Conservation (phyloP, 1,284 basidiomycete species). For the Athelia psychrophila region DNA sequence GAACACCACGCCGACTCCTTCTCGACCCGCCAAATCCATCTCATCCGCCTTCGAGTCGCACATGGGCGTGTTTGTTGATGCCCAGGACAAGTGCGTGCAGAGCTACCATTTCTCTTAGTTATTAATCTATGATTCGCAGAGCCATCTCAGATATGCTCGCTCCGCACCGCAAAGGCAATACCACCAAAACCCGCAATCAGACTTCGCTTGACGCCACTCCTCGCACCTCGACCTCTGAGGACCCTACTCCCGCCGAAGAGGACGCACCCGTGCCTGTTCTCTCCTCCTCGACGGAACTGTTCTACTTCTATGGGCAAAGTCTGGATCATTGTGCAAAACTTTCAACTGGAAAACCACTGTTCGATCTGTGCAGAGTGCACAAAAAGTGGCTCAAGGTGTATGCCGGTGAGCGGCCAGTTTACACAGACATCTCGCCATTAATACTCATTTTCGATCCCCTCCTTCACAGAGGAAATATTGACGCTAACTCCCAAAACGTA, state of each 20-base stretch:
- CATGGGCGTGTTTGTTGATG: constrained; percentile 92
- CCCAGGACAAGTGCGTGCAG: constrained; percentile 90
- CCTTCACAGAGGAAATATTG: constrained; percentile 88
- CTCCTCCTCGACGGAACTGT: constrained; percentile 93
- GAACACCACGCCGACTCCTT: constrained; percentile 42
- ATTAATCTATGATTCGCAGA: constrained; percentile 33
- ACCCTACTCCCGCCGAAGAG: constrained; percentile 41
- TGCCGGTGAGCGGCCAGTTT: constrained; percentile 60
- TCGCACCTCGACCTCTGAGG: constrained; percentile 25
- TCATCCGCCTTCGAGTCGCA: constrained; percentile 90
- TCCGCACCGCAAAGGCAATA: constrained; percentile 50
- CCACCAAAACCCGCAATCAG: constrained; percentile 47
- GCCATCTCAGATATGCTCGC: constrained; percentile 80
- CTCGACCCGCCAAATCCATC: constrained; percentile 61
- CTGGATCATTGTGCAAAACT: constrained; percentile 91
- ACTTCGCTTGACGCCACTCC: constrained; percentile 65
- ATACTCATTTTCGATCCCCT: no score
- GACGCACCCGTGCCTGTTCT: constrained; percentile 68
- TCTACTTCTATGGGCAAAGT: constrained; percentile 96
- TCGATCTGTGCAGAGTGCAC: constrained; percentile 77
- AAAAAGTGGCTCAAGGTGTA: constrained; percentile 95
- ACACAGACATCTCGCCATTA: constrained; percentile 1
- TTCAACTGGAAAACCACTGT: constrained; percentile 79
- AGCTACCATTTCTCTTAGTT: constrained; percentile 1
- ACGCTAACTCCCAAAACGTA: constrained; percentile 70